These are phyloP conservation scores for Catunica adiposa DNA, from an alignment of 2,329 filamentous ascomycete species.

Conservation along the genomic window DNA sequence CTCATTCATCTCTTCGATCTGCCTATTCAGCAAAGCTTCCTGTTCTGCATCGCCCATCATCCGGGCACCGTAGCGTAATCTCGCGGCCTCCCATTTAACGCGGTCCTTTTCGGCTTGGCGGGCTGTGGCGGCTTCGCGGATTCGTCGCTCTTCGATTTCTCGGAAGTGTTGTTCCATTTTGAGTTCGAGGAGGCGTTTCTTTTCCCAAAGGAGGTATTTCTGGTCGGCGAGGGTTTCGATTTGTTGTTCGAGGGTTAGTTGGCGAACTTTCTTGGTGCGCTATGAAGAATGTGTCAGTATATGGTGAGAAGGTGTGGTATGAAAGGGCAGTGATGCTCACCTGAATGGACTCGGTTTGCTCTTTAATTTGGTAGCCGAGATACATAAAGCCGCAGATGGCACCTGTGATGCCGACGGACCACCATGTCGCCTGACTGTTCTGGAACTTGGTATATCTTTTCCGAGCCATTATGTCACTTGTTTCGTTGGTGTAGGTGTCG, in stretches of 20 bases:
- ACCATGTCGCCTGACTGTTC: background rate
- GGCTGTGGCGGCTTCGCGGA: background rate
- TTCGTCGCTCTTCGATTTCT: background rate
- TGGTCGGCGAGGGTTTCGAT: conserved; percentile 29
- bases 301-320: background rate
- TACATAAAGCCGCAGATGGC: conserved; percentile 31
- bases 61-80: conserved; percentile 1
- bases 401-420: conserved; percentile 29
- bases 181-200: background rate
- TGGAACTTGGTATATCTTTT: background rate
- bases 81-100: background rate
- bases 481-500: too few species aligned
- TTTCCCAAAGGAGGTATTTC: conserved; percentile 17
- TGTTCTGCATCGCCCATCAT: background rate
- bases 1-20: background rate
- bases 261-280: conserved; percentile 23
- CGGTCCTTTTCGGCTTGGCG: background rate
- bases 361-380: conserved; percentile 34
- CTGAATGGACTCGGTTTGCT: conserved; percentile 29
- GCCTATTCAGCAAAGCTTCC: background rate
- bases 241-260: conserved; percentile 26
- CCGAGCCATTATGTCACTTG: background rate
- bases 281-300: conserved; percentile 11
- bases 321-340: conserved; percentile 18
- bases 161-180: conserved; percentile 1